Evolutionary conservation across 2,329 filamentous ascomycete genomes (phyloP).

Genomic region (Fusarium sp.): DNA sequence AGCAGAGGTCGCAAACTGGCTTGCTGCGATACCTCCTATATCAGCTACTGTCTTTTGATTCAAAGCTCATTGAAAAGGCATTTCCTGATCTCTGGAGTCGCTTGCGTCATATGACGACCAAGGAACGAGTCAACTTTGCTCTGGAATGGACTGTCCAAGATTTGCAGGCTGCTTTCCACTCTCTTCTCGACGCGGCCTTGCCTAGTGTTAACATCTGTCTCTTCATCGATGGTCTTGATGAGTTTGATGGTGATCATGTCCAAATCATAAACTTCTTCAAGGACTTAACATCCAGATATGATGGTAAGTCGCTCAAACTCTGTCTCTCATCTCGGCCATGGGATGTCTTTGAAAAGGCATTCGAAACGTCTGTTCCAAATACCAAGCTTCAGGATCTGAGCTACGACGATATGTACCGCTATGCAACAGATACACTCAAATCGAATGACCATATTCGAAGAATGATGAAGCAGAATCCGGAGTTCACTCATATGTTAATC

Average conservation of each 20-base stretch:
- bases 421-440: background rate
- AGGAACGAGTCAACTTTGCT: conserved; percentile 2
- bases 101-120: background rate
- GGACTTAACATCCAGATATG: background rate
- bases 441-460: background rate
- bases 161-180: background rate
- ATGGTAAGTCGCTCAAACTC: conserved; percentile 1
- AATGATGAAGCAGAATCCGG: background rate
- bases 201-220: conserved; percentile 31
- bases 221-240: conserved; percentile 47
- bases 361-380: conserved; percentile 2
- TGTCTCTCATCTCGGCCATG: conserved; percentile 9
- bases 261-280: conserved; percentile 42
- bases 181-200: background rate
- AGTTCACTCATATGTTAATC: background rate
- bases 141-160: conserved; percentile 5
- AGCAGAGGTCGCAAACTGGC: conserved; percentile 49
- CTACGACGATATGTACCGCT: conserved; percentile 6
- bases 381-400: conserved; percentile 8
- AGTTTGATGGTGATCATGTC: conserved; percentile 45
- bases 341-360: conserved; percentile 1
- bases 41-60: conserved; percentile 42
- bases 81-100: conserved; percentile 1
- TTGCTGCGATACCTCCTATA: conserved; percentile 49
- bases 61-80: background rate